Base-by-base conservation (phyloP, 192 early-diverging fungal genomes). In the Coemansia sp. region DNA sequence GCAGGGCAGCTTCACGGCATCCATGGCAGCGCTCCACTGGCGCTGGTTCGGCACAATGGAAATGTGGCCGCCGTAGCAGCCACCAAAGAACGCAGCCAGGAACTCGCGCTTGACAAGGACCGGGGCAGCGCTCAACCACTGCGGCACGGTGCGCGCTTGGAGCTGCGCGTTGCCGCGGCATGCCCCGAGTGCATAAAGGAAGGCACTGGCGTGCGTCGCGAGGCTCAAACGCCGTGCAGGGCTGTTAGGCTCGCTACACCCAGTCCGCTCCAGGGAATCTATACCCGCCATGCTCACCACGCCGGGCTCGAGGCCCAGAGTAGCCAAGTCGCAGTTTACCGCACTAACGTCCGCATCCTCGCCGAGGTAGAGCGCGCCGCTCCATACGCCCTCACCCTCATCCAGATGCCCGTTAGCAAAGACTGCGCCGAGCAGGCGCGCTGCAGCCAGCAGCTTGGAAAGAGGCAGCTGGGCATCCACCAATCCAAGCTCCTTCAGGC, bases 41-140 rank as follows among this genome's bases (percentile, higher is more conserved):
- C 6, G 4, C 55, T 51, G 55, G 47, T 33, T 10, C 56, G 12
- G 7, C 23, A 24, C 12, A 28, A 65, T 58, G 2, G 64, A 65
- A 22, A 65, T 58, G 28, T n/a, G 1, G 33, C 56, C 9, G 23
- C 50, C 60, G n/a, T n/a, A n/a, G 12, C 1, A 18, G 40, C 33
- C 38, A 33, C 60, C 60, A 53, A 62, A 62, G n/a, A 65, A 11
- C 23, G 64, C 64, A 8, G 63, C 63, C 12, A 65, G 63, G 63
- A 65, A 65, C 56, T 65, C 63, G 50, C 63, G 63, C 56, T 65
- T 65, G 40, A 65, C 47, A 3, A 65, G 63, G 9, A 5, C 47
- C 16, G 63, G 55, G 1, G 63, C 63, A 42, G 27, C 55, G 18
- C 63, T 21, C 28, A 65, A 56, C 63, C 63, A 65, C 56, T 35